A percentile compares a stretch with the other conserved stretches of the same genome.
phyloP scores from a whole-genome alignment of 805 yeast species.

The Wickerhamiella siamensis region DNA sequence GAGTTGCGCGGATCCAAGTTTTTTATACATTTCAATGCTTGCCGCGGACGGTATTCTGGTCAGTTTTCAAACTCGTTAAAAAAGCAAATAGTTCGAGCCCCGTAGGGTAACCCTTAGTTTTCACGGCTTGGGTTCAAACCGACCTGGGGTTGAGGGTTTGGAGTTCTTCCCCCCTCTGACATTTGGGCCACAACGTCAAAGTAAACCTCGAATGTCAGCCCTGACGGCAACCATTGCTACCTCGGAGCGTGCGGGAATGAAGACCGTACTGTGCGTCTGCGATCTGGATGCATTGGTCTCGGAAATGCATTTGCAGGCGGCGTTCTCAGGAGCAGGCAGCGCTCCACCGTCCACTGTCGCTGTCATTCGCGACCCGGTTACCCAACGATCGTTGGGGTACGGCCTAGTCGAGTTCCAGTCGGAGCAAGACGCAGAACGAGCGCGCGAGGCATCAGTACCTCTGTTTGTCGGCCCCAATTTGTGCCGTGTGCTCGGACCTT shows the following conservation, averaged over 20 bases:
- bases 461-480: constrained; percentile 14
- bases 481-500: constrained; percentile 12
- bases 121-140: too few species aligned
- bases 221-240: neutral
- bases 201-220: too few species aligned
- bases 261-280: constrained; percentile 13
- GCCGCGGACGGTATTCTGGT: too few species aligned
- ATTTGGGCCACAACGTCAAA: too few species aligned
- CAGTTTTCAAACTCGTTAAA: too few species aligned
- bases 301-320: constrained; percentile 15
- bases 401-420: constrained; percentile 15
- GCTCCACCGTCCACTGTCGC: constrained; percentile 9
- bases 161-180: constrained; percentile 2
- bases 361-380: constrained; percentile 13
- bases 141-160: too few species aligned
- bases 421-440: constrained; percentile 11
- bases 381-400: constrained; percentile 10
- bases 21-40: neutral
- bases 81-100: too few species aligned
- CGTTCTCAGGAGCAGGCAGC: constrained; percentile 6
- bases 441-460: constrained; percentile 10
- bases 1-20: neutral
- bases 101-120: too few species aligned
- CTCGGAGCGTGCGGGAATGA: neutral
- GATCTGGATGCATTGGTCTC: constrained; percentile 15